Evolutionary conservation across 345 rosid species (phyloP), one percentile per base, ranked within the genome.

Genomic region (Gossypium mustelinum): DNA sequence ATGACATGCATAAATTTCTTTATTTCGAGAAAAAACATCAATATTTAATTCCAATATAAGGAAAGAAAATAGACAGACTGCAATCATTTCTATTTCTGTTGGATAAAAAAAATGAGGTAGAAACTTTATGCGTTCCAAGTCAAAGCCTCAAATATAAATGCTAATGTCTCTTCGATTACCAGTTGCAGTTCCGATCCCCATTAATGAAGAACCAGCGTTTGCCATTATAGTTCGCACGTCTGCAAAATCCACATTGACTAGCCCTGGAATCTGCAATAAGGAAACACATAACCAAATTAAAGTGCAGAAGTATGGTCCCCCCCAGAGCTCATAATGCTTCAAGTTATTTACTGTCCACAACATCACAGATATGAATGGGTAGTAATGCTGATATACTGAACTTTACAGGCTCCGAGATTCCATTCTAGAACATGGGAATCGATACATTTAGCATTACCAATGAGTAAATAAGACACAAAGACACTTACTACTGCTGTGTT

Each of bases 121-220:
- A 51, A 68, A 68, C 58, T 68, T 68, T 22, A 50, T 20, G 71
- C 17, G 14, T 47, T 47, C 56, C 9, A 67, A 45, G 18, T 8
- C 20, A 2, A 29, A 29, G 17, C 61, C 61, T 57, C 14, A 22
- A 20, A 22, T 57, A 56, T 1, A 56, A 56, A 18, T 29, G 25
- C 67, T 24, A 73, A 57, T 0, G 2, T 16, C 39, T 44, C 29
- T 11, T 57, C 22, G 29, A 57, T 79, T 84, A 92, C 97, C 97
- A 45, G 98, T 91, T 79, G 98, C 99, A 77, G 91, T 91, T 86
- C 99, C 98, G 72, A 95, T 95, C 74, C 97, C 99, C 99, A 95
- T 91, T 75, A 95, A 69, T 39, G 99, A 93, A 82, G 99, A 95
- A 17, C 99, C 99, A 7, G 98, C 98, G 85, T 86, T 91, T 63